Percentiles rank a stretch among this genome's conserved stretches.
Conservation (phyloP, 2,329 filamentous ascomycete genomes). For the Aureobasidium sp. region DNA sequence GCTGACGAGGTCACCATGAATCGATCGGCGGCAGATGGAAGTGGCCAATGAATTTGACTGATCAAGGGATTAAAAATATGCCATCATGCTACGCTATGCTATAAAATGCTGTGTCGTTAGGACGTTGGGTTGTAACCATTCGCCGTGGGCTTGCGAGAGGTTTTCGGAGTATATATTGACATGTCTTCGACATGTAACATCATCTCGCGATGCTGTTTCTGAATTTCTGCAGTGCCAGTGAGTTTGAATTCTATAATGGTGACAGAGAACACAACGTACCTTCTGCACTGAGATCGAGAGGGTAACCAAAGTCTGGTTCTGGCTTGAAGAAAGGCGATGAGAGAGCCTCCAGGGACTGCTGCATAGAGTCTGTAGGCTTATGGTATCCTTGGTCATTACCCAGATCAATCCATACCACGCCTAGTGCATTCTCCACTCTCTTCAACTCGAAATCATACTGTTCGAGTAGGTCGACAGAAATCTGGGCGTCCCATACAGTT, state of each 20-base stretch:
- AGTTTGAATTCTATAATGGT: background rate
- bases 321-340: constrained; percentile 17
- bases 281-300: constrained; percentile 15
- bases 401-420: constrained; percentile 21
- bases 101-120: background rate
- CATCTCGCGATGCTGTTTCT: background rate
- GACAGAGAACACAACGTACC: background rate
- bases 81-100: constrained; percentile 1
- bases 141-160: background rate
- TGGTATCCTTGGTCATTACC: constrained; percentile 20
- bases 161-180: background rate
- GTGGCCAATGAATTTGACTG: background rate
- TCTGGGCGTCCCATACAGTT: constrained; percentile 18
- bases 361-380: constrained; percentile 14
- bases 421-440: constrained; percentile 23
- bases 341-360: constrained; percentile 22
- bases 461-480: constrained; percentile 19
- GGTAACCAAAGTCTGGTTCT: constrained; percentile 23
- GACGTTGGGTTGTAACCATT: background rate
- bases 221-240: background rate
- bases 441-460: constrained; percentile 23
- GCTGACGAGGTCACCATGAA: background rate
- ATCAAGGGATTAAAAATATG: background rate
- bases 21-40: background rate
- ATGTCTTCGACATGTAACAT: background rate